A percentile compares a stretch with the other conserved stretches of the same genome.
phyloP scores from a whole-genome alignment of 106 monocot genomes.

The Acorus gramineus region DNA sequence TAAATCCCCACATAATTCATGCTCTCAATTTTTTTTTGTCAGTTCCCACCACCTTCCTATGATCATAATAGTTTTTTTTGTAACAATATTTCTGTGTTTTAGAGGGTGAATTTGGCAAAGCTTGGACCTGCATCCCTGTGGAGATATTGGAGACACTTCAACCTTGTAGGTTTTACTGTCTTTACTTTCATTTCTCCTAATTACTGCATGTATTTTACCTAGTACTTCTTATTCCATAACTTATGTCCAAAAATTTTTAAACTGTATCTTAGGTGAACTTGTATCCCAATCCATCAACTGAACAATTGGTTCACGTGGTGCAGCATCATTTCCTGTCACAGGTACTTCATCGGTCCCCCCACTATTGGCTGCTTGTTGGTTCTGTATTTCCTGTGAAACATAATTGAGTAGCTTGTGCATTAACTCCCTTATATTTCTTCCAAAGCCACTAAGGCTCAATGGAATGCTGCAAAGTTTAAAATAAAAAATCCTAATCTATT shows the following conservation, averaged over 20 bases:
- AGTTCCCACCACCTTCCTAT: not conserved
- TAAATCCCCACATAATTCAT: not conserved
- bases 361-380: not conserved
- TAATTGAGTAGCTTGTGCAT: not conserved
- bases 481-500: too few species aligned
- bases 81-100: not conserved
- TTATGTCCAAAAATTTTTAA: not conserved
- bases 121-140: slow-evolving; percentile 15
- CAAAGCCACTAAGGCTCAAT: too few species aligned
- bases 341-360: not conserved
- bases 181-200: not conserved
- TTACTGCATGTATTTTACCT: not conserved
- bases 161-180: slow-evolving; percentile 13
- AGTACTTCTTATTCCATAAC: not conserved
- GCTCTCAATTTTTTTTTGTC: not conserved
- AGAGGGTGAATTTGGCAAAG: slow-evolving; percentile 18
- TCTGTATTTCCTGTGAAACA: not conserved
- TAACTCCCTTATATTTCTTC: too few species aligned
- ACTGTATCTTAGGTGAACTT: not conserved
- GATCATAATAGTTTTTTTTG: not conserved
- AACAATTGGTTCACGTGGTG: slow-evolving; percentile 16
- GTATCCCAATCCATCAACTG: slow-evolving; percentile 14
- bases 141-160: slow-evolving; percentile 18
- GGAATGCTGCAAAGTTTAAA: too few species aligned
- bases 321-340: slow-evolving; percentile 18